Base-by-base conservation (phyloP, 257 asterid genomes). In the Nicotiana paniculata region DNA sequence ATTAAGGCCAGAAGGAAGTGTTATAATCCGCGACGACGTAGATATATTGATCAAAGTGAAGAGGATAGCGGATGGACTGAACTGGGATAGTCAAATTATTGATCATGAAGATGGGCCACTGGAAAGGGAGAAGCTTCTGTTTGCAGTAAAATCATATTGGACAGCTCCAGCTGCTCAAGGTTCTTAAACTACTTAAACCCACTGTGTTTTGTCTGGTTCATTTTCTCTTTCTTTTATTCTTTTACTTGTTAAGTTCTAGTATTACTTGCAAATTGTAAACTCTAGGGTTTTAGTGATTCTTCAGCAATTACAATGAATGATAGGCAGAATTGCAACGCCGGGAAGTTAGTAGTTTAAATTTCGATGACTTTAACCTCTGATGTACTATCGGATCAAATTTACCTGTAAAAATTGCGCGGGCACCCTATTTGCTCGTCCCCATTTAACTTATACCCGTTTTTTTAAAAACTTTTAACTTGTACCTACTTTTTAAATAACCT, bases 21-120 rank as follows among this genome's bases (percentile, higher is more conserved):
- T 94, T 85, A 91, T 94, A 0, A 86, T 94, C 79, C 87, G 98
- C 48, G 98, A 94, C 21, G 97, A 92, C 18, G 95, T 91, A 2
- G 98, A 94, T 76, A 64, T 77, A 0, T 43, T 94, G 85, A 89
- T 91, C 82, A 91, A 88, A 88, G 91, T 92, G 82, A 94, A 94
- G 88, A 86, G 85, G 53, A 93, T 94, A 12, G 93, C 91, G 0
- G 97, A 94, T 82, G 96, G 92, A 15, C 15, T 94, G 88, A 88
- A 90, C 5, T 94, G 98, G 98, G 91, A 94, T 28, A 89, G 91
- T 75, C 97, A 89, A 83, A 94, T 93, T 57, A 92, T 94, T 7
- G 94, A 93, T 83, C 98, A 94, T 82, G 98, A 94, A 83, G 97
- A 92, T 80, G 98, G 97, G 8, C 97, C 98, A 16, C 67, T 94